Percentiles rank a stretch among this genome's conserved stretches.
These are phyloP conservation scores for Lolium perenne DNA, from an alignment of 176 grass and related monocot genomes.

Conservation along the genomic window DNA sequence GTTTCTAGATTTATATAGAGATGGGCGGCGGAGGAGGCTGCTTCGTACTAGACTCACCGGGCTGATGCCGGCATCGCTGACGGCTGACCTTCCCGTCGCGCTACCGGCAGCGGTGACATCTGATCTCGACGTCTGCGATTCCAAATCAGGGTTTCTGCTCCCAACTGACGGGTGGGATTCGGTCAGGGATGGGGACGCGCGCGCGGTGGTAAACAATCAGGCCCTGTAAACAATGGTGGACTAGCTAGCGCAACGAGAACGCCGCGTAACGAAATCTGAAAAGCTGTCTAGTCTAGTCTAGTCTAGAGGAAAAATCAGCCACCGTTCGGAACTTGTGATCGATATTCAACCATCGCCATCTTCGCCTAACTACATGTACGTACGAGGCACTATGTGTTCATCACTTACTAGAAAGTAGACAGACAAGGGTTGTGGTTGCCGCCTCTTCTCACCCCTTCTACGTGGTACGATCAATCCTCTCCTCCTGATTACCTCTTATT, in stretches of 20 bases:
- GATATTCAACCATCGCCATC: neutral
- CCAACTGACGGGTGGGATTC: neutral
- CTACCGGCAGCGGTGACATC: neutral
- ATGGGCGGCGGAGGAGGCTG: neutral
- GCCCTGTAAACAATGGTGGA: neutral
- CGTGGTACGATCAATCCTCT: too few species aligned
- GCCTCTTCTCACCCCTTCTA: too few species aligned
- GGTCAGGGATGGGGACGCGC: neutral
- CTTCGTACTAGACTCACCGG: neutral
- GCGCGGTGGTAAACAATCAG: neutral
- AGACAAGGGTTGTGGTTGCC: too few species aligned
- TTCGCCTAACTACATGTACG: neutral
- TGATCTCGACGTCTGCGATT: neutral
- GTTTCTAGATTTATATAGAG: slow-evolving; percentile 1
- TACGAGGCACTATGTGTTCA: neutral
- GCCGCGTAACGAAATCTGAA: neutral
- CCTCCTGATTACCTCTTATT: too few species aligned
- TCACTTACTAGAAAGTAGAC: neutral
- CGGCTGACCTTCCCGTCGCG: neutral
- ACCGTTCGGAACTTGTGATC: neutral
- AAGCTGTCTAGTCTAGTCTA: neutral
- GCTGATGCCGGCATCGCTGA: neutral
- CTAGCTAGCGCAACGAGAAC: neutral
- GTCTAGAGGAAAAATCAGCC: neutral
- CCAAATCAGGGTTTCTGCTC: neutral